Percentiles rank a stretch among this genome's conserved stretches.
Evolutionary conservation across 1,139 yeast species (phyloP).

Genomic region (Arxiozyma slooffiae): DNA sequence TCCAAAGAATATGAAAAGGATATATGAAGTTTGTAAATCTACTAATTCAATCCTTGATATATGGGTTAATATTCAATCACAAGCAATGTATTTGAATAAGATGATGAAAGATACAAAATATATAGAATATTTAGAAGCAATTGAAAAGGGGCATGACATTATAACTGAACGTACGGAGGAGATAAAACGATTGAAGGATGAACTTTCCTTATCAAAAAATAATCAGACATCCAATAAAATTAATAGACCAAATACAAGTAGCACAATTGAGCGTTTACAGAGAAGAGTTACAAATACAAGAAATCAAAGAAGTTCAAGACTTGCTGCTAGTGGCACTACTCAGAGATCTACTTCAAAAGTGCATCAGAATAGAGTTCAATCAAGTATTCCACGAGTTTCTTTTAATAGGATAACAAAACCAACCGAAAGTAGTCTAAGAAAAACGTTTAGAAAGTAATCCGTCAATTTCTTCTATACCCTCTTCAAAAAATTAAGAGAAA

Average conservation of each 20-base stretch:
- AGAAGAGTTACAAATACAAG: not conserved
- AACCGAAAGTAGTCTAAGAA: conserved; percentile 3
- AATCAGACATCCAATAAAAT: not conserved
- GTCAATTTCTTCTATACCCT: not conserved
- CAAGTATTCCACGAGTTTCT: conserved; percentile 3
- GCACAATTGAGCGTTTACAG: not conserved
- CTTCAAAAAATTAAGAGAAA: not conserved
- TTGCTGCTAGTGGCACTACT: not conserved
- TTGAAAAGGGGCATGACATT: conserved; percentile 10
- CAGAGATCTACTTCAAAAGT: not conserved
- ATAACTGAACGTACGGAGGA: conserved; percentile 13
- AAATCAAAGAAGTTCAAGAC: not conserved
- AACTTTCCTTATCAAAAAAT: conserved; percentile 13
- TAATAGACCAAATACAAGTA: not conserved
- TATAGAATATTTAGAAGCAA: conserved; percentile 12
- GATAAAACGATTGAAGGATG: conserved; percentile 16
- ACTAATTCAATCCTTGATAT: conserved; percentile 26
- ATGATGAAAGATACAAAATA: conserved; percentile 22
- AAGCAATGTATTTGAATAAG: conserved; percentile 26
- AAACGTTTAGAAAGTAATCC: not conserved
- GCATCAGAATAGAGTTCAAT: not conserved
- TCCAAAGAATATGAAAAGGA: conserved; percentile 20
- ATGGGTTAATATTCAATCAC: conserved; percentile 29
- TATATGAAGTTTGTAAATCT: conserved; percentile 24
- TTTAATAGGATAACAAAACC: conserved; percentile 2